These are phyloP conservation scores for Pterocarpus macrocarpus DNA, from an alignment of 306 rosid genomes.

Conservation along the genomic window DNA sequence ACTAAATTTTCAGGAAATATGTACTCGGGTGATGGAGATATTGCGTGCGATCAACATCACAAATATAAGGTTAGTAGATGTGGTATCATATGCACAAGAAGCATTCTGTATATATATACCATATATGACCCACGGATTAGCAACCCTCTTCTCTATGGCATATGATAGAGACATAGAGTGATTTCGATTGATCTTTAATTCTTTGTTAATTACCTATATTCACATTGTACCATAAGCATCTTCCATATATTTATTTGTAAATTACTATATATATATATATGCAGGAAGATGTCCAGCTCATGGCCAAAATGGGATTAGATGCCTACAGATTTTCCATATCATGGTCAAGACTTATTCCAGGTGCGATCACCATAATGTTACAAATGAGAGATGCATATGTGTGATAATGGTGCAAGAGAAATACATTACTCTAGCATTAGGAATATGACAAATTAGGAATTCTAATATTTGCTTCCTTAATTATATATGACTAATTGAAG, in stretches of 20 bases:
- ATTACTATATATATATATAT: no score
- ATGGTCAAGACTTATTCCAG: conserved; percentile 27
- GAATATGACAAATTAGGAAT: no score
- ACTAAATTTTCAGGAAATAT: neutral
- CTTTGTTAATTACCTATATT: neutral
- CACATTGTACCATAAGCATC: no score
- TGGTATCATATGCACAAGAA: neutral
- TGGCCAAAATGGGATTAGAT: conserved; percentile 36
- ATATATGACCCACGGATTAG: neutral
- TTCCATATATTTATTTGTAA: no score
- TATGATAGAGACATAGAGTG: no score
- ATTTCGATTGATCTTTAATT: neutral
- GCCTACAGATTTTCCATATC: conserved; percentile 48
- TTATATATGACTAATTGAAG: no score
- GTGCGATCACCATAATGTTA: neutral
- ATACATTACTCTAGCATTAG: neutral
- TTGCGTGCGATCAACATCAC: conserved; percentile 37
- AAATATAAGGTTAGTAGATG: conserved; percentile 31
- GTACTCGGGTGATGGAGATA: neutral
- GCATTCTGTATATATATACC: no score
- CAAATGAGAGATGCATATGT: neutral
- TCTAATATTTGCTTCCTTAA: no score
- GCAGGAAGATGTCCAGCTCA: conserved; percentile 41
- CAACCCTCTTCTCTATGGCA: no score
- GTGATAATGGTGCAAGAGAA: neutral